Base-by-base conservation (phyloP, 1,284 basidiomycete species). In the Stereum hirsutum region DNA sequence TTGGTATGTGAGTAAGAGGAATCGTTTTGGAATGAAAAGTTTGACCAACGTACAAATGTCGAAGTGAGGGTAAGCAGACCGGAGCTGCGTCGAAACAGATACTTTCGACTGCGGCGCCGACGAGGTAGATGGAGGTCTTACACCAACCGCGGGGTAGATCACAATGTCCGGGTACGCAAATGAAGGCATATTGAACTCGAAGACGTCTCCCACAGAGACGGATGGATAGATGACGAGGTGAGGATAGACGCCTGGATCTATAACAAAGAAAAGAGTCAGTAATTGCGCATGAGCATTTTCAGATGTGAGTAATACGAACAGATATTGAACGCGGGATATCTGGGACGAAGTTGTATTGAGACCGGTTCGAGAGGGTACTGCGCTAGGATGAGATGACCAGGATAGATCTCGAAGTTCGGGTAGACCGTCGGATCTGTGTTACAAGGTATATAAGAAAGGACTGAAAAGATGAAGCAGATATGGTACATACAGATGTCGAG, bases 371-470 rank as follows among this genome's bases (percentile, higher is more conserved):
- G 19, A 11, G 28, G 6, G 5, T 6, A 10, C 14, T 35, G 15
- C 21, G 15, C 33, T 14, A 17, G 17, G 41, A 33, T 31, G 7
- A 41, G 25, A 39, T 45, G 36, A 7, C 39, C 35, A 27, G 62
- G 61, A 46, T 64, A 65, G 31, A 64, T 46, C 24, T 53, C 46
- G 31, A 65, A 49, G 46, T 59, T 48, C n/a, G 65, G 65, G 51
- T 69, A 69, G n/a, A 63, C 64, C n/a, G 64, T 49, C 31, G 64
- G 62, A 50, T 70, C 67, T 61, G n/a, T 28, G 38, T 34, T 47
- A 44, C 11, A 47, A 39, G 23, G 43, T n/a, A 43, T 34, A 41
- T 8, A 37, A 20, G 17, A 20, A 41, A 25, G 10, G 37, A 25
- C 3, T 5, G 12, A 35, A 8, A 42, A n/a, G n/a, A n/a, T n/a